Percentiles rank a stretch among this genome's conserved stretches.
phyloP scores from a whole-genome alignment of 2,329 filamentous ascomycete species.

The Microcyclosporella mali region DNA sequence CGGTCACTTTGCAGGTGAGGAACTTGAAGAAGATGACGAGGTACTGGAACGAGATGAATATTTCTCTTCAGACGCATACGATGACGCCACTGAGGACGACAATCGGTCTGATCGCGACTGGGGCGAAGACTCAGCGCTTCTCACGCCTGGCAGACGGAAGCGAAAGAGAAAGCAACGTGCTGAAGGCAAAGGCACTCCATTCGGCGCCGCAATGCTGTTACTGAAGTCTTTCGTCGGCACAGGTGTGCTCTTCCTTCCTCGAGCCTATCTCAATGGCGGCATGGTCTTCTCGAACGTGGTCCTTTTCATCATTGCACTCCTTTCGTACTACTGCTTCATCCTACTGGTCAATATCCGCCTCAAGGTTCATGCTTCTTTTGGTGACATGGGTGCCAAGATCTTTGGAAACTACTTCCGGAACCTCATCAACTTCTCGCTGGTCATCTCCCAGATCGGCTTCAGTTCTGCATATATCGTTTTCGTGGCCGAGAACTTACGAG shows the following conservation, averaged over 20 bases:
- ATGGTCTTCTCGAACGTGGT: slow-evolving; percentile 96
- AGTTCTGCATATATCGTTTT: slow-evolving; percentile 95
- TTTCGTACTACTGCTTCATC: slow-evolving; percentile 98
- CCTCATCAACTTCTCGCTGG: slow-evolving; percentile 83
- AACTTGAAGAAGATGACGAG: slow-evolving; percentile 94
- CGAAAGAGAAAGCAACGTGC: slow-evolving; percentile 70
- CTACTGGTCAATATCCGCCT: slow-evolving; percentile 81
- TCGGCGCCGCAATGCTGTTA: slow-evolving; percentile 74
- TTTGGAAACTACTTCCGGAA: slow-evolving; percentile 87
- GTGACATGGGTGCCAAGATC: slow-evolving; percentile 87
- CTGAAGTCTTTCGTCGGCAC: slow-evolving; percentile 98
- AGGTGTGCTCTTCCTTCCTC: slow-evolving; percentile 84
- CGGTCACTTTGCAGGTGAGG: slow-evolving; percentile 94
- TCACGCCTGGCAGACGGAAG: slow-evolving; percentile 62
- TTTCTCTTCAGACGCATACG: slow-evolving; percentile 71
- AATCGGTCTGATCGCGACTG: slow-evolving; percentile 61
- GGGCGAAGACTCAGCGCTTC: slow-evolving; percentile 80
- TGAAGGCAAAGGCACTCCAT: slow-evolving; percentile 69
- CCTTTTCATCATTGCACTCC: slow-evolving; percentile 71
- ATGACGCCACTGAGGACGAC: slow-evolving; percentile 42
- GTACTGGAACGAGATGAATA: slow-evolving; percentile 81
- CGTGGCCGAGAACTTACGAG: slow-evolving; percentile 89
- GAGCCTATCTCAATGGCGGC: slow-evolving; percentile 90
- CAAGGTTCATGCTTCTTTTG: slow-evolving; percentile 87
- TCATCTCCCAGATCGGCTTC: slow-evolving; percentile 92